Evolutionary conservation across 208 protist species (phyloP).

Genomic region (Porcisia hertigi): DNA sequence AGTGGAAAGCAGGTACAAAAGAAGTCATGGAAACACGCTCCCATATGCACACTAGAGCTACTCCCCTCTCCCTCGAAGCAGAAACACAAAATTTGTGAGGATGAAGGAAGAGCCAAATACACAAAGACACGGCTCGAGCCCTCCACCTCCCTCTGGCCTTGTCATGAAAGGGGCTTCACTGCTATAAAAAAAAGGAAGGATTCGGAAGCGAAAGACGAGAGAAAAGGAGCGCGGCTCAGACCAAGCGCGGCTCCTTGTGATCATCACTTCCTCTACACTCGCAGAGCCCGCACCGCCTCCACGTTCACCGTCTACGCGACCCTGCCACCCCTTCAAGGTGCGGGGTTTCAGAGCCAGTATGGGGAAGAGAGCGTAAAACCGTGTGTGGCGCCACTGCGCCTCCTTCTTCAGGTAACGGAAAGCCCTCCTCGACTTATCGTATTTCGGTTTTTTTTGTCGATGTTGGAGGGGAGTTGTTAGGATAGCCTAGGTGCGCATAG

Average conservation of each 20-base stretch:
- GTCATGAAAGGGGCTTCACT: neutral
- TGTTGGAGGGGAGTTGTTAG: no score
- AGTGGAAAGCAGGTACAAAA: neutral
- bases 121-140: neutral
- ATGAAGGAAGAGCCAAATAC: neutral
- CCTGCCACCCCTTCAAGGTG: neutral
- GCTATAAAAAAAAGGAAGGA: neutral
- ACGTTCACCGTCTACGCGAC: neutral
- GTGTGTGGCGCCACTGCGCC: neutral
- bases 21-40: neutral
- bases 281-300: neutral
- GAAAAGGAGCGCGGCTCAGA: neutral
- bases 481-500: no score
- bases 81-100: neutral
- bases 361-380: no score
- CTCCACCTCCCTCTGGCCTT: neutral
- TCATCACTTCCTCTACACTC: neutral
- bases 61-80: no score
- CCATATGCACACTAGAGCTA: no score
- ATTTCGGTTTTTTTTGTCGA: neutral
- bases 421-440: neutral
- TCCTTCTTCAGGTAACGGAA: no score
- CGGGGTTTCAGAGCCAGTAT: neutral
- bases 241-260: neutral
- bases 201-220: slow-evolving; percentile 2